Conservation (phyloP, 2,329 filamentous ascomycete species). For the Arthrobotrys musiformis region DNA sequence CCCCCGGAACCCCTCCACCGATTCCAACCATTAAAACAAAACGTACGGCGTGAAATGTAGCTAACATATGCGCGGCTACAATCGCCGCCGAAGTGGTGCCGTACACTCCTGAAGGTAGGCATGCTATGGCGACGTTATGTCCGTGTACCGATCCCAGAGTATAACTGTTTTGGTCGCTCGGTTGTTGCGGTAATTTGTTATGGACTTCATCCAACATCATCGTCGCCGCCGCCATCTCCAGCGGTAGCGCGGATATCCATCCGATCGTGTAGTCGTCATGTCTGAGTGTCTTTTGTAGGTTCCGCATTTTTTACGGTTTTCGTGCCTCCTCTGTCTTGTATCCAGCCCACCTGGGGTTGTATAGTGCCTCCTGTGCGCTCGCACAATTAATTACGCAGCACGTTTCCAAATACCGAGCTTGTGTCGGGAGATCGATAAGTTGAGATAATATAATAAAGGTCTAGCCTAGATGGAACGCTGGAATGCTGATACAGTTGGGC, state of each 20-base stretch:
- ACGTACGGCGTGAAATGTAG: constrained; percentile 61
- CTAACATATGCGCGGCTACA: constrained; percentile 60
- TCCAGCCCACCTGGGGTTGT: too few relatives aligned
- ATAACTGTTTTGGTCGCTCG: constrained; percentile 57
- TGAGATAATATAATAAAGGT: too few relatives aligned
- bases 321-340: too few relatives aligned
- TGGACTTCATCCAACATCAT: constrained; percentile 57
- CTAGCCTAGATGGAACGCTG: too few relatives aligned
- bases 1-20: constrained; percentile 57
- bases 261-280: constrained; percentile 44
- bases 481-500: too few relatives aligned
- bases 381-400: too few relatives aligned
- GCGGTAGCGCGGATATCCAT: constrained; percentile 55
- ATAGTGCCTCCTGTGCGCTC: too few relatives aligned
- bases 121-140: constrained; percentile 62
- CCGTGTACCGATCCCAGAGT: constrained; percentile 58
- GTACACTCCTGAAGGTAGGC: constrained; percentile 57
- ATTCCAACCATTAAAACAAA: constrained; percentile 66
- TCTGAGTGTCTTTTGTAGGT: neutral
- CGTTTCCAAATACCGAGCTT: too few relatives aligned
- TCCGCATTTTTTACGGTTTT: neutral
- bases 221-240: constrained; percentile 50
- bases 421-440: too few relatives aligned
- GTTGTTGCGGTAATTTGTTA: constrained; percentile 14
- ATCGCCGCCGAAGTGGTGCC: constrained; percentile 60